phyloP scores from a whole-genome alignment of 1,284 basidiomycete species.

The Cryptococcus wingfieldii region DNA sequence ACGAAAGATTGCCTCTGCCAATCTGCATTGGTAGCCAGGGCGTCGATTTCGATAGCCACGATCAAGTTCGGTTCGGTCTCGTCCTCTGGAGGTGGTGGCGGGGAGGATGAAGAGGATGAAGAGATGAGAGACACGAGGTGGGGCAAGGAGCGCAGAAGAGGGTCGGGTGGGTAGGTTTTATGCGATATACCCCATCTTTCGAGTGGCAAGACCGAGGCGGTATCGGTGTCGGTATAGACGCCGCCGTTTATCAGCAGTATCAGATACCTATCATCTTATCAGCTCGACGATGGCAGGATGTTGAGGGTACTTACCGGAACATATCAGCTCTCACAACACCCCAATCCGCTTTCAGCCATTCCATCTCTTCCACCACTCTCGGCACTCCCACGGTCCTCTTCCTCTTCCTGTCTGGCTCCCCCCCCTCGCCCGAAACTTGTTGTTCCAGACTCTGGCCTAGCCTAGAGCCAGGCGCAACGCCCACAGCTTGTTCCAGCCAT shows the following conservation, averaged over 20 bases:
- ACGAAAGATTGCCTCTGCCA: constrained; percentile 20
- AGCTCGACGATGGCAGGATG: not conserved
- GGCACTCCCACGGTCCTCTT: not conserved
- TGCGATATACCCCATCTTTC: constrained; percentile 16
- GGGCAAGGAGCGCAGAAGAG: not conserved
- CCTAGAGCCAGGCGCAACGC: not conserved
- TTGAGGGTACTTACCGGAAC: constrained; percentile 19
- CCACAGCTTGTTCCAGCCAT: constrained; percentile 15
- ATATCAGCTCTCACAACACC: constrained; percentile 26
- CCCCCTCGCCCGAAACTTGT: not conserved
- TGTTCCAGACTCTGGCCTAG: not conserved
- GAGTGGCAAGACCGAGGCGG: constrained; percentile 23
- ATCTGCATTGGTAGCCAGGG: constrained; percentile 1
- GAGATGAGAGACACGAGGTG: constrained; percentile 13
- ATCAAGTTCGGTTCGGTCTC: constrained; percentile 14
- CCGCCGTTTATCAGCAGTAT: constrained; percentile 30
- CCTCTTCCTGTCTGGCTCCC: not conserved
- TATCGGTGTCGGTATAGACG: constrained; percentile 35
- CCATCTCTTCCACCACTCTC: constrained; percentile 11
- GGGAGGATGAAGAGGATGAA: not conserved
- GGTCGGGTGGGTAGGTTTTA: not conserved
- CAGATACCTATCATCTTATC: constrained; percentile 17
- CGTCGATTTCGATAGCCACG: constrained; percentile 21
- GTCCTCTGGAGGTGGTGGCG: not conserved
- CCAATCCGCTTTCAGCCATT: constrained; percentile 5